Evolutionary conservation across 2,329 filamentous ascomycete genomes (phyloP).

Genomic region (Exophiala bonariae): DNA sequence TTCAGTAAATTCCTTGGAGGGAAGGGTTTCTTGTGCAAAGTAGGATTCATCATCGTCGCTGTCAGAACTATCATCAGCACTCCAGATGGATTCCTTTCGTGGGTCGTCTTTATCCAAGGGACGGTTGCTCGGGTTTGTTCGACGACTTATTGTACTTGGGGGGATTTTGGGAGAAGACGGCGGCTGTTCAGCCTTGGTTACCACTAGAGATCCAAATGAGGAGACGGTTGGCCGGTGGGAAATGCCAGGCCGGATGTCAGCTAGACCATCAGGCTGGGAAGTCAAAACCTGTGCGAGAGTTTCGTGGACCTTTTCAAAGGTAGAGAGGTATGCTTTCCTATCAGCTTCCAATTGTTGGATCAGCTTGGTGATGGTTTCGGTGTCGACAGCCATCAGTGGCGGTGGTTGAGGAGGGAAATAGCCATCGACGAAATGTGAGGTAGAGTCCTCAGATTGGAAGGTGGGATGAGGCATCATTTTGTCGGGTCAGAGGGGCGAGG

Average conservation of each 20-base stretch:
- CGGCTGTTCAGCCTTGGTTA: slow-evolving; percentile 1
- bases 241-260: slow-evolving; percentile 2
- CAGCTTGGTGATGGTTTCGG: slow-evolving; percentile 20
- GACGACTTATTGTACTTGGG: slow-evolving; percentile 6
- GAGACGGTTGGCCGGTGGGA: slow-evolving; percentile 5
- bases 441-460: slow-evolving; percentile 3
- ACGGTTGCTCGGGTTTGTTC: slow-evolving; percentile 7
- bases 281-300: slow-evolving; percentile 24
- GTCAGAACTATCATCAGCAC: slow-evolving; percentile 36
- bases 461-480: slow-evolving; percentile 1
- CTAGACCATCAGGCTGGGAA: slow-evolving; percentile 5
- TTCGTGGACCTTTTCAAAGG: slow-evolving; percentile 26
- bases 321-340: slow-evolving; percentile 24
- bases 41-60: slow-evolving; percentile 39
- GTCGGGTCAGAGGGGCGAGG: background rate
- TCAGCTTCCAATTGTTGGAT: slow-evolving; percentile 28
- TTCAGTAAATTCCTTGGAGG: slow-evolving; percentile 41
- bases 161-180: background rate
- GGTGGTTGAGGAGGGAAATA: slow-evolving; percentile 14
- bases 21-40: slow-evolving; percentile 43
- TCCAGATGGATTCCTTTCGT: slow-evolving; percentile 25
- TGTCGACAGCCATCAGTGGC: slow-evolving; percentile 26
- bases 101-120: slow-evolving; percentile 13
- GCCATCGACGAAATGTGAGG: slow-evolving; percentile 15
- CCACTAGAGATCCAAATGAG: slow-evolving; percentile 5